Evolutionary conservation across 164 flowering plant genomes (phyloP).

Genomic region (Echeveria elegans): DNA sequence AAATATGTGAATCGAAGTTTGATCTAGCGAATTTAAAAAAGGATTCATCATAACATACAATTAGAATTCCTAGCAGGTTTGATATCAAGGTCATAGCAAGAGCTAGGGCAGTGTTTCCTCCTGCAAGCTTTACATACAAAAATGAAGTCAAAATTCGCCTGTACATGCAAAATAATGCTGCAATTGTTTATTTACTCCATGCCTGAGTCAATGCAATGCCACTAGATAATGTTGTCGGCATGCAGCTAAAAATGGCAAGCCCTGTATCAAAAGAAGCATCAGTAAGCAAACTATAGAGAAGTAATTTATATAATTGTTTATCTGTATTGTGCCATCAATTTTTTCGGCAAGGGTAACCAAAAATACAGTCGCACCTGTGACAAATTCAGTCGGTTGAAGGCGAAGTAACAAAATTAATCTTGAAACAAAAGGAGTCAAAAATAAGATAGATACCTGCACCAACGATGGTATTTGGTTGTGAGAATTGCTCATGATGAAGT

Average conservation of each 20-base stretch:
- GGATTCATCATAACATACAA: slow-evolving; percentile 26
- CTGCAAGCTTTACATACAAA: slow-evolving; percentile 62
- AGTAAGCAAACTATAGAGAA: background rate
- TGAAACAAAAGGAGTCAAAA: slow-evolving; percentile 69
- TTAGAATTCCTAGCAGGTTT: slow-evolving; percentile 66
- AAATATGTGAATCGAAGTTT: background rate
- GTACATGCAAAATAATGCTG: slow-evolving; percentile 16
- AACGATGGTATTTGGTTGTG: background rate
- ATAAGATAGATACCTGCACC: slow-evolving; percentile 69
- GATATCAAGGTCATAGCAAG: slow-evolving; percentile 84
- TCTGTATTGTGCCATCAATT: background rate
- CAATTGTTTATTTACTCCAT: background rate
- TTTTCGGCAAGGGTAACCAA: background rate
- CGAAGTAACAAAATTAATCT: slow-evolving; percentile 54
- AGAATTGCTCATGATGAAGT: background rate
- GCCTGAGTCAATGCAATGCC: slow-evolving; percentile 91
- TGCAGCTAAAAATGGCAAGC: slow-evolving; percentile 78
- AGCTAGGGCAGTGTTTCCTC: slow-evolving; percentile 90
- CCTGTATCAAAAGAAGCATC: slow-evolving; percentile 31
- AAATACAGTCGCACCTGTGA: slow-evolving; percentile 45
- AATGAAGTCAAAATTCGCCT: slow-evolving; percentile 26
- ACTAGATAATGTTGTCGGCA: slow-evolving; percentile 97
- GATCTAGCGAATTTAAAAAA: background rate
- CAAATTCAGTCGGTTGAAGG: slow-evolving; percentile 78
- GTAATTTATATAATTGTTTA: background rate